A percentile compares a stretch with the other conserved stretches of the same genome.
These are phyloP conservation scores for Xerophyta viscosa DNA, from an alignment of 106 monocot genomes.

Conservation along the genomic window DNA sequence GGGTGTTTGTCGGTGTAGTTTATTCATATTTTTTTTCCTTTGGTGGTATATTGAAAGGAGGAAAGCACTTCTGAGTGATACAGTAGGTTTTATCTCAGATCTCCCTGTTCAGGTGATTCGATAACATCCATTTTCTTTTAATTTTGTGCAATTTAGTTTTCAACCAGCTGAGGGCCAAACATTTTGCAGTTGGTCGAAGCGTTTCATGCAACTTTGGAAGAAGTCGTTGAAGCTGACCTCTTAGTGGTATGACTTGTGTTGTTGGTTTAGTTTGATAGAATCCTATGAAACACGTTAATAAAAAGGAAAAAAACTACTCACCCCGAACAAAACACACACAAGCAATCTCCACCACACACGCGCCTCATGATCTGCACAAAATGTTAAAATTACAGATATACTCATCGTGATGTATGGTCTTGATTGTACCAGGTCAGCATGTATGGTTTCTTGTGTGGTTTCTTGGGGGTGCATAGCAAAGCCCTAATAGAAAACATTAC, in stretches of 20 bases:
- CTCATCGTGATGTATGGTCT: no score
- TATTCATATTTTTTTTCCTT: neutral
- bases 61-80: conserved; percentile 93
- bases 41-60: conserved; percentile 27
- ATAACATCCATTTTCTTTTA: neutral
- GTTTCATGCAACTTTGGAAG: conserved; percentile 98
- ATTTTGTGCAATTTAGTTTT: neutral
- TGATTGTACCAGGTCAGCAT: no score
- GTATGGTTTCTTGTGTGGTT: no score
- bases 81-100: conserved; percentile 98
- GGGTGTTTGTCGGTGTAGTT: neutral
- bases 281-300: neutral
- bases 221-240: conserved; percentile 95
- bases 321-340: no score
- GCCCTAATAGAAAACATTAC: no score
- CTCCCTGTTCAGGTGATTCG: conserved; percentile 80
- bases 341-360: no score
- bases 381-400: no score
- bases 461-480: no score
- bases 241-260: conserved; percentile 56
- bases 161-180: neutral
- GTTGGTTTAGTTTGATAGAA: neutral
- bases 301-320: no score
- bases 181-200: conserved; percentile 86
- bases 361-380: no score